Evolutionary conservation across 106 monocot species (phyloP), one percentile per base, ranked within the genome.

Genomic region (Acanthochlamys bracteata): DNA sequence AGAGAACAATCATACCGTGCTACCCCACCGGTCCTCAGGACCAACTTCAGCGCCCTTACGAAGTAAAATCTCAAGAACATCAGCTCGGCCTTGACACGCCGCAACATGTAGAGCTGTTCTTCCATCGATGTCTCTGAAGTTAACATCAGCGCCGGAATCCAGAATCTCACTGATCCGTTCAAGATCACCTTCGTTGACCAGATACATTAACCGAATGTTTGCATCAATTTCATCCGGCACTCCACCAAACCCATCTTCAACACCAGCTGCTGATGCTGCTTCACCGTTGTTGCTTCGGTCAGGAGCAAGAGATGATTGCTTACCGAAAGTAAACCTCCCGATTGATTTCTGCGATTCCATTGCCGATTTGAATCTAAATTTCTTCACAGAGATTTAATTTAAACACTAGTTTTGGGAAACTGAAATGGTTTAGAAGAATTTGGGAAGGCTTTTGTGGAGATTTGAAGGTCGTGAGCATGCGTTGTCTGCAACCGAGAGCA

Each of bases 31-130:
- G 63, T 96, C 90, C 64, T 88, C 60, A 10, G 72, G 51, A 57
- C 80, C 85, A 19, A 91, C 78, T 24, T 79, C 59, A 4, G 88
- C 88, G 11, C 88, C 96, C 0, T 55, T 83, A 39, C 57, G 23
- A 25, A 98, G 67, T 58, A 98, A 65, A 45, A 88, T 12, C 53
- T 78, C 75, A 43, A 88, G 84, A 40, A 88, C 88, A 2, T 78
- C 81, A 25, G 73, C 42, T 17, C n/a, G 55, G 2, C 83, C 83
- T 78, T 98, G 88, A 71, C 91, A 92, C 1, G 96, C 80, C 13
- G 96, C 96, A 53, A 98, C 83, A 69, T 98, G 96, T 25, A 98
- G 76, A 11, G 96, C 83, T 20, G 91, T 90, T 25, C 95, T 76
- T 33, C 78, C 80, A 52, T 96, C 95, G 58, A 77, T 77, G 60